These are phyloP conservation scores for Alternaria consortialis DNA, from an alignment of 2,329 filamentous ascomycete genomes.

Conservation along the genomic window DNA sequence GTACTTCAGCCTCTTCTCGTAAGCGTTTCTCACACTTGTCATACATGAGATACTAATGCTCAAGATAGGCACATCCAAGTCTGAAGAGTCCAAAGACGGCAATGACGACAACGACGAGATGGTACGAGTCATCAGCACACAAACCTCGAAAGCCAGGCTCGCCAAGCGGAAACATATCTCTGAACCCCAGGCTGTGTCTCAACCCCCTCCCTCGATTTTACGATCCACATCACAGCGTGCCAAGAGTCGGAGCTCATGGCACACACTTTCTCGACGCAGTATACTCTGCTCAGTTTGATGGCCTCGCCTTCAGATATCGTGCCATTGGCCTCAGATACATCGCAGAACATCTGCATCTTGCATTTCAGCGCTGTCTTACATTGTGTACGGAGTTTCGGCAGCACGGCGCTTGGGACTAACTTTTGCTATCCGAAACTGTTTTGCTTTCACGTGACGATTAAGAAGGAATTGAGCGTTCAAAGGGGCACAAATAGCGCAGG, in stretches of 20 bases:
- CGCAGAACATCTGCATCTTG: not conserved
- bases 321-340: not conserved
- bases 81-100: slow-evolving; percentile 7
- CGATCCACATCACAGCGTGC: slow-evolving; percentile 9
- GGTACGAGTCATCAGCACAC: slow-evolving; percentile 6
- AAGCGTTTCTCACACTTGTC: not conserved
- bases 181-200: not conserved
- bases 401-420: not conserved
- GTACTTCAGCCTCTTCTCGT: slow-evolving; percentile 18
- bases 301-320: not conserved
- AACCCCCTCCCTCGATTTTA: not conserved
- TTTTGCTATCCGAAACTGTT: not conserved
- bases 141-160: not conserved
- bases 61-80: slow-evolving; percentile 9
- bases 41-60: not conserved
- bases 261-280: slow-evolving; percentile 11
- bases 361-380: slow-evolving; percentile 1
- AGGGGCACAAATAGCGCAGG: slow-evolving; percentile 12
- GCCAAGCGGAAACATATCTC: slow-evolving; percentile 4
- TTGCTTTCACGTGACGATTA: slow-evolving; percentile 10
- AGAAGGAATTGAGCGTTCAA: slow-evolving; percentile 12
- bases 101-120: slow-evolving; percentile 8
- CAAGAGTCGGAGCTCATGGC: slow-evolving; percentile 15
- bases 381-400: not conserved
- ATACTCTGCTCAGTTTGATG: slow-evolving; percentile 20